These are phyloP conservation scores for Teunomyces cretensis DNA, from an alignment of 805 yeast species.

Conservation along the genomic window DNA sequence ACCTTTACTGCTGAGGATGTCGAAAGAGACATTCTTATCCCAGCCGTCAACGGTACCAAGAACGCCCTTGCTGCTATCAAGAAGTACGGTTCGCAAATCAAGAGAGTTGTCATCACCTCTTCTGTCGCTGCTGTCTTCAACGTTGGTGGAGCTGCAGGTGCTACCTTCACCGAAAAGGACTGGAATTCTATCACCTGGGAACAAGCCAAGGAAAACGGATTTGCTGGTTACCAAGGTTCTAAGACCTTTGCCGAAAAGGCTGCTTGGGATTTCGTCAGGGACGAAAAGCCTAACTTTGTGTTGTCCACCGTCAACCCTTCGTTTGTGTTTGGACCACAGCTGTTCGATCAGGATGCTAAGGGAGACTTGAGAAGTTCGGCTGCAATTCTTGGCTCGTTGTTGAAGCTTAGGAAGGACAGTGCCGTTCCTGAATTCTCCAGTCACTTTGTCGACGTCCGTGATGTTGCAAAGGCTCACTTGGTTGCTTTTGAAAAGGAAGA, in stretches of 20 bases:
- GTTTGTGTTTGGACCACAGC: constrained; percentile 27
- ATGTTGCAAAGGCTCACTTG: constrained; percentile 16
- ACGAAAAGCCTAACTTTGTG: constrained; percentile 6
- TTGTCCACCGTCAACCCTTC: constrained; percentile 14
- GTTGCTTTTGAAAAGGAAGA: constrained; percentile 12
- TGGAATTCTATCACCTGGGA: constrained; percentile 19
- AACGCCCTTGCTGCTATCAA: constrained; percentile 51
- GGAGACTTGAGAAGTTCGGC: constrained; percentile 13
- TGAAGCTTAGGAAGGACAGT: constrained; percentile 7
- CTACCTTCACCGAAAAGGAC: constrained; percentile 11
- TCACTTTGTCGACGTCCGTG: constrained; percentile 19
- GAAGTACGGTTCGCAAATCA: constrained; percentile 41
- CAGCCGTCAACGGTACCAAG: constrained; percentile 57
- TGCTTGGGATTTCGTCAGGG: constrained; percentile 14
- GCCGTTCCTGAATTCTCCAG: constrained; percentile 11
- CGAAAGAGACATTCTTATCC: constrained; percentile 52
- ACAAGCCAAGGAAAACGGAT: constrained; percentile 8
- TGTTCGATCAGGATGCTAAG: constrained; percentile 9
- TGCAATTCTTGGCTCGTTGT: constrained; percentile 10
- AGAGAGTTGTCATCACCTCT: constrained; percentile 47
- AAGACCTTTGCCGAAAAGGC: constrained; percentile 15
- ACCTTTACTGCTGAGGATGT: constrained; percentile 42
- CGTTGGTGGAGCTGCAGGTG: constrained; percentile 14
- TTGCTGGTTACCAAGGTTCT: constrained; percentile 13
- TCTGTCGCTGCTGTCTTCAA: constrained; percentile 53